Conservation (phyloP, 2,329 filamentous ascomycete species). For the Verticillium dahliae region DNA sequence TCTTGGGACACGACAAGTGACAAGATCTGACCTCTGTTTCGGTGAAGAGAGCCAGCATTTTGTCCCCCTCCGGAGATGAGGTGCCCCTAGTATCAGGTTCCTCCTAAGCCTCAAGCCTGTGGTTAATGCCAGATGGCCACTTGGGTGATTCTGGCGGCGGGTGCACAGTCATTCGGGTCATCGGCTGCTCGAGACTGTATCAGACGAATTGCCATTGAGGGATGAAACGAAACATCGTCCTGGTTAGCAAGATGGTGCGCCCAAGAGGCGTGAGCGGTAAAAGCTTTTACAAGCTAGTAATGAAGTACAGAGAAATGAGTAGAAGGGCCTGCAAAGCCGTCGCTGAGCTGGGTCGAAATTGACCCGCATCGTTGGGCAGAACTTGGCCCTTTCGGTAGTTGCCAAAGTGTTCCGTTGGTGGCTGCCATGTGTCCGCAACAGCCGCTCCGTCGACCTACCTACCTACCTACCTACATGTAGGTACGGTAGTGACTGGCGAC, state of each 20-base stretch:
- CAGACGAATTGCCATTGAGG: not conserved
- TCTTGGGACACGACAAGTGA: not conserved
- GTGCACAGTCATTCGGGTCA: not conserved
- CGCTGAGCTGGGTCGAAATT: not conserved
- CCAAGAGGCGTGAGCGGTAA: not conserved
- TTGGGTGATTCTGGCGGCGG: not conserved
- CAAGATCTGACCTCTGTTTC: not conserved
- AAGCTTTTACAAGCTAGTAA: not conserved
- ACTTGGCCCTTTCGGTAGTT: not conserved
- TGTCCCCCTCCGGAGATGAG: not conserved
- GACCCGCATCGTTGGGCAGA: not conserved
- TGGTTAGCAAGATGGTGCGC: not conserved
- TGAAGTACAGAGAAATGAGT: not conserved
- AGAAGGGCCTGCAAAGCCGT: not conserved
- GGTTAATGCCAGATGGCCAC: not conserved
- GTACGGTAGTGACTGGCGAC: not conserved
- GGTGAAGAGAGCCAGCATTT: not conserved
- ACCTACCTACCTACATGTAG: too few species aligned
- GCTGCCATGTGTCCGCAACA: not conserved
- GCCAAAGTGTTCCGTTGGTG: not conserved
- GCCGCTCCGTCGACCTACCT: not conserved
- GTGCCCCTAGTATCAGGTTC: not conserved
- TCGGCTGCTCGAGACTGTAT: not conserved
- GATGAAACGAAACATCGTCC: not conserved
- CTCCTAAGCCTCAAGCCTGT: not conserved